Evolutionary conservation across 371 early-diverging fungal species (phyloP).

Genomic region (Mucor plumbeus): DNA sequence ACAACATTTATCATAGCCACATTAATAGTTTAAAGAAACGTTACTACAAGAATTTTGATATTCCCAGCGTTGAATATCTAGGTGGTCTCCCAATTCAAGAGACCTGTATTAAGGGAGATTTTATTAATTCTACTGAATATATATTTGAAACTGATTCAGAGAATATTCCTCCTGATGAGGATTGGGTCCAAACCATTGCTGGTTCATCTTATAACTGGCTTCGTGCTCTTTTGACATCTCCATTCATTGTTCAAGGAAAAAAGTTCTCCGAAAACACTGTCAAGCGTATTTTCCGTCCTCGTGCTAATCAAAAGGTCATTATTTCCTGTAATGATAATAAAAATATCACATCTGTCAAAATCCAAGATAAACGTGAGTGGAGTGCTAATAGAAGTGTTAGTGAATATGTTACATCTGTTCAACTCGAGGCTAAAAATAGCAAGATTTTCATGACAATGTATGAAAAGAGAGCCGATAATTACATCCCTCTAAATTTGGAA

Average conservation of each 20-base stretch:
- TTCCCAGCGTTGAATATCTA: conserved; percentile 86
- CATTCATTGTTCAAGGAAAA: conserved; percentile 82
- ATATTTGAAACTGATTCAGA: conserved; percentile 62
- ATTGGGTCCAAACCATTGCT: conserved; percentile 80
- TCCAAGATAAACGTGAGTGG: conserved; percentile 69
- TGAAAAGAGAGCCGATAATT: conserved; percentile 69
- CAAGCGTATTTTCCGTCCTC: conserved; percentile 80
- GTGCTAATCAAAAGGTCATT: conserved; percentile 78
- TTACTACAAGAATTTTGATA: conserved; percentile 71
- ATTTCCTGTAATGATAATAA: conserved; percentile 58
- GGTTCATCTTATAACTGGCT: conserved; percentile 83
- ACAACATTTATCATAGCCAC: conserved; percentile 85
- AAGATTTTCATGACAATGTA: conserved; percentile 74
- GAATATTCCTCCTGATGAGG: conserved; percentile 64
- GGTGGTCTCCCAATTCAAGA: conserved; percentile 61
- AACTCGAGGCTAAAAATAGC: conserved; percentile 64
- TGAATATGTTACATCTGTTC: conserved; percentile 64
- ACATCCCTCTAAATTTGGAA: conserved; percentile 75
- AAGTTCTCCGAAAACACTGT: conserved; percentile 80
- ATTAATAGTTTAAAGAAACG: conserved; percentile 77
- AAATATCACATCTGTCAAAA: conserved; percentile 52
- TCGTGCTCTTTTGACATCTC: conserved; percentile 82
- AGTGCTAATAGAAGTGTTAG: conserved; percentile 60
- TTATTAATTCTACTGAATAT: conserved; percentile 42
- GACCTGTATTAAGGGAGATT: conserved; percentile 19